phyloP scores from a whole-genome alignment of 768 basidiomycete species.

The Collybia nuda region DNA sequence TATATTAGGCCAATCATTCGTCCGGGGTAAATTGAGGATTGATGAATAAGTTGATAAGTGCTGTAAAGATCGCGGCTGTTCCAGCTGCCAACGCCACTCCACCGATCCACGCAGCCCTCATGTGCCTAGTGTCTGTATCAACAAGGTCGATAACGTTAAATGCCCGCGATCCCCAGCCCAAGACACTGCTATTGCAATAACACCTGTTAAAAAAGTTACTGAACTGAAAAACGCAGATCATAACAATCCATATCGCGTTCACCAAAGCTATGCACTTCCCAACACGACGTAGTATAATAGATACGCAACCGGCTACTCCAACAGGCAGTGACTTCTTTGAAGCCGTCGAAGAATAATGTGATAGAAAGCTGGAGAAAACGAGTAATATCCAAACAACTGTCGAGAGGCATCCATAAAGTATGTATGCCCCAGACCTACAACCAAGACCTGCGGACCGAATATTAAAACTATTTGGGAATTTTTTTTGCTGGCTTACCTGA shows the following conservation, averaged over 20 bases:
- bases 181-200: conserved; percentile 34
- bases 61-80: conserved; percentile 21
- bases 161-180: conserved; percentile 22
- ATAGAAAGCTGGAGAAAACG: conserved; percentile 26
- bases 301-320: conserved; percentile 12
- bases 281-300: conserved; percentile 25
- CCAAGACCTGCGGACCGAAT: conserved; percentile 23
- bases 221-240: conserved; percentile 29
- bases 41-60: conserved; percentile 24
- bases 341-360: conserved; percentile 18
- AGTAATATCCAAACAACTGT: conserved; percentile 32
- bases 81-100: conserved; percentile 27
- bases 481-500: conserved; percentile 10
- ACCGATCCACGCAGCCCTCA: conserved; percentile 34
- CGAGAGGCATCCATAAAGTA: conserved; percentile 28
- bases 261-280: conserved; percentile 26
- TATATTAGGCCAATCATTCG: too few relatives aligned
- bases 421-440: conserved; percentile 29
- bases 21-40: conserved; percentile 14
- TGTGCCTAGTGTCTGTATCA: conserved; percentile 18
- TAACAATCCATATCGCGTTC: conserved; percentile 31
- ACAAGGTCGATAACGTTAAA: conserved; percentile 26
- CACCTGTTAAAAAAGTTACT: conserved; percentile 31
- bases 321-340: background rate
- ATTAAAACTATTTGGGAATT: background rate